Conservation (phyloP, 2,329 filamentous ascomycete species). For the Sclerotinia spermophila region DNA sequence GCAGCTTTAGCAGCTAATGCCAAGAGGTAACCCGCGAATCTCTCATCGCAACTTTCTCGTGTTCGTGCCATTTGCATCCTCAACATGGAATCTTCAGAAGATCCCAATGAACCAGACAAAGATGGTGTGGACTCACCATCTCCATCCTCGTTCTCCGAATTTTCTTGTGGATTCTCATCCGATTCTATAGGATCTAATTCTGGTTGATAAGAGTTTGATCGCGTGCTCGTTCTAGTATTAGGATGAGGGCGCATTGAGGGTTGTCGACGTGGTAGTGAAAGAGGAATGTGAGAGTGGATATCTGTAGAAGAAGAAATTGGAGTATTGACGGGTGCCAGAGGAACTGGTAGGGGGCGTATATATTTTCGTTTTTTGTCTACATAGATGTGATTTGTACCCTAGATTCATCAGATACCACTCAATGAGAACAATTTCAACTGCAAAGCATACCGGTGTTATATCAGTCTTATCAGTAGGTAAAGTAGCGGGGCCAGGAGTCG, state of each 20-base stretch:
- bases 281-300: constrained; percentile 37
- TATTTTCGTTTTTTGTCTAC: constrained; percentile 30
- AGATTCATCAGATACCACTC: neutral
- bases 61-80: constrained; percentile 44
- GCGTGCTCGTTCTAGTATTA: constrained; percentile 42
- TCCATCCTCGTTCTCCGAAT: constrained; percentile 39
- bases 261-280: constrained; percentile 41
- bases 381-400: constrained; percentile 32
- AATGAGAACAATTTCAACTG: constrained; percentile 15
- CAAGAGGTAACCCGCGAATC: constrained; percentile 72
- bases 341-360: constrained; percentile 24
- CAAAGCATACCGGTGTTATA: constrained; percentile 48
- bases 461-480: constrained; percentile 68
- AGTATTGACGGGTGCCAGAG: neutral
- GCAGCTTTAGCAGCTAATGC: constrained; percentile 76
- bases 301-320: constrained; percentile 22
- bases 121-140: constrained; percentile 33
- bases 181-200: constrained; percentile 39
- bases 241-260: constrained; percentile 41
- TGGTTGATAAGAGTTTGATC: constrained; percentile 41
- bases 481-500: constrained; percentile 60
- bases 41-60: constrained; percentile 71
- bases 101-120: constrained; percentile 34
- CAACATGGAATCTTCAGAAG: constrained; percentile 37
- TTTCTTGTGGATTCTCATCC: constrained; percentile 43